These are phyloP conservation scores for Phytophthora multivora DNA, from an alignment of 352 stramenopile species.

Conservation along the genomic window DNA sequence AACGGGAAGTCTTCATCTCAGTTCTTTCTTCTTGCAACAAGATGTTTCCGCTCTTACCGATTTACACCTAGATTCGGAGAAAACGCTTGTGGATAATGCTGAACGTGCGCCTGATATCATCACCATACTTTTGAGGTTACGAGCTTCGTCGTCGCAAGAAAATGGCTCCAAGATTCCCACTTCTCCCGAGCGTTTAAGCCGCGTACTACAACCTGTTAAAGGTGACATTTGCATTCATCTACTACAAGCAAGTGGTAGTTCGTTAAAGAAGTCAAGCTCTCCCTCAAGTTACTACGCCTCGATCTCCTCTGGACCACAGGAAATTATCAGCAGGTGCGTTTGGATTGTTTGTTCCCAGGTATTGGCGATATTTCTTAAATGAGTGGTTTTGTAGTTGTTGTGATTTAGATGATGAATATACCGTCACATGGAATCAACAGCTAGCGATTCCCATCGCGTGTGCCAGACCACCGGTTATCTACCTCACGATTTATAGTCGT, in stretches of 20 bases:
- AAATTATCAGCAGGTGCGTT: conserved; percentile 22
- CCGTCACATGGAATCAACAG: conserved; percentile 45
- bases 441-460: conserved; percentile 22
- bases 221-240: conserved; percentile 37
- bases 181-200: not conserved
- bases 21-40: conserved; percentile 26
- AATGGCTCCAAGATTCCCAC: not conserved
- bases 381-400: too few relatives aligned
- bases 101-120: not conserved
- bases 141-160: conserved; percentile 17
- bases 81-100: not conserved
- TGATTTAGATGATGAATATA: not conserved
- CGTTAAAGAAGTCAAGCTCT: conserved; percentile 13
- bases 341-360: not conserved
- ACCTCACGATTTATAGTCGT: conserved; percentile 27
- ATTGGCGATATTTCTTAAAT: not conserved
- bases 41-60: conserved; percentile 7
- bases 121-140: conserved; percentile 9
- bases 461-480: conserved; percentile 19
- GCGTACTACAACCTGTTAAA: conserved; percentile 2
- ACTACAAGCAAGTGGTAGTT: conserved; percentile 25
- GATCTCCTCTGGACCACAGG: conserved; percentile 11
- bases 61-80: conserved; percentile 1
- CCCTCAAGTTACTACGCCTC: conserved; percentile 17
- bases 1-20: conserved; percentile 17